phyloP scores from a whole-genome alignment of 2,329 filamentous ascomycete species.

The Hymenoscyphus salicellus region DNA sequence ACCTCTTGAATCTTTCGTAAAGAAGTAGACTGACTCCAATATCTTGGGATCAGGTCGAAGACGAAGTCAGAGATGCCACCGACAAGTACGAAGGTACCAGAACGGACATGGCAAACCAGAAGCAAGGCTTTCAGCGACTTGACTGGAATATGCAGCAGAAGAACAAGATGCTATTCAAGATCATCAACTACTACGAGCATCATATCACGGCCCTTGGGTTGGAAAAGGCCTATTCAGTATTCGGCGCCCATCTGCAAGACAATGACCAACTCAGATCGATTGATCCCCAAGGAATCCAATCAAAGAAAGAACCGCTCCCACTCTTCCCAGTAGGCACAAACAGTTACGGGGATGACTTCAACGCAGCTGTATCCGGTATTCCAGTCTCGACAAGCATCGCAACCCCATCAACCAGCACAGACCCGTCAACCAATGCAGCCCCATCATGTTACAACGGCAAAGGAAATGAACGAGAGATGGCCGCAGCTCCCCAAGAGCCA shows the following conservation, averaged over 20 bases:
- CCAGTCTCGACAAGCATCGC: background rate
- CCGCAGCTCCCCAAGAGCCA: background rate
- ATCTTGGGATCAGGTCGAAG: background rate
- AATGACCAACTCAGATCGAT: background rate
- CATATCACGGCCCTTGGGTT: background rate
- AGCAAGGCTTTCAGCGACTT: background rate
- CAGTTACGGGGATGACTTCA: background rate
- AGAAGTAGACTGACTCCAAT: background rate
- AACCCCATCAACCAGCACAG: background rate
- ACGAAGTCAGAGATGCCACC: background rate
- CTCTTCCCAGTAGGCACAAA: background rate
- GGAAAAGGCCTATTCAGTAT: background rate
- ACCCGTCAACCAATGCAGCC: background rate
- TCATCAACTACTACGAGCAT: background rate
- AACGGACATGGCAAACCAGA: background rate
- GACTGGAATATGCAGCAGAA: background rate
- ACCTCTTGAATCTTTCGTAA: background rate
- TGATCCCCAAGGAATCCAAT: background rate
- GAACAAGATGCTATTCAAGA: constrained; percentile 1
- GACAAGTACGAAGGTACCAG: background rate
- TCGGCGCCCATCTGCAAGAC: background rate
- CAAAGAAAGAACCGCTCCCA: background rate
- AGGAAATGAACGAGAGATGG: background rate
- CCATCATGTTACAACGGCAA: background rate
- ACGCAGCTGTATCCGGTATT: background rate